Evolutionary conservation across 495 filamentous ascomycete genomes (phyloP), one percentile per base, ranked within the genome.

Genomic region (Ascobolus immersus): DNA sequence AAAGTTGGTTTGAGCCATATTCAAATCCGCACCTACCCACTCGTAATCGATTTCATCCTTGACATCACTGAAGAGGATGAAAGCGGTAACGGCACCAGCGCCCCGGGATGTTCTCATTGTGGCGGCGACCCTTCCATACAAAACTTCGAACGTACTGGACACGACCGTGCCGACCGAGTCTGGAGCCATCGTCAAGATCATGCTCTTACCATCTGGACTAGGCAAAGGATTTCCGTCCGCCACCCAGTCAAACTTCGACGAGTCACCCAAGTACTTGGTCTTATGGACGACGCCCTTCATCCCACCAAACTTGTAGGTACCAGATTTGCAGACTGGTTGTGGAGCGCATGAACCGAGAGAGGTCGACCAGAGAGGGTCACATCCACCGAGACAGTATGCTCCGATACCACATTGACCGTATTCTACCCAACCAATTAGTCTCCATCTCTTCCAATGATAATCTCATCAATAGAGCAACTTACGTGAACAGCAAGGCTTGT

Each of bases 31-130:
- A 36, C 86, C 86, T 35, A 96, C 67, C 49, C 69, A 96, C 56
- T 96, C 86, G 49, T 76, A 93, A 53, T 96, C 86, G 47, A 96
- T 90, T 52, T 96, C 86, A 47, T 96, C 86, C 58, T 92, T 90
- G 45, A 86, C 75, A 50, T 94, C 86, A 21, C 71, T 74, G 44
- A 93, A 64, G 42, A 94, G 58, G 51, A 96, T 94, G 52, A 96
- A 96, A 10, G 82, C 86, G 14, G 81, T 80, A 4, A 96, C 79
- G 21, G 94, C 86, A 58, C 86, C 86, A 19, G 56, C 51, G 27
- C 79, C 82, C 44, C 74, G 68, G 37, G 73, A 75, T 5, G 78
- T 82, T 65, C 81, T 91, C 53, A 96, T 58, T 17, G 59, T 73
- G 12, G 77, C 80, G 45, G 70, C 74, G 41, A 94, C 67, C 52